Evolutionary conservation across 148 eudicot species (phyloP).

Genomic region (Camellia lanceoleosa): DNA sequence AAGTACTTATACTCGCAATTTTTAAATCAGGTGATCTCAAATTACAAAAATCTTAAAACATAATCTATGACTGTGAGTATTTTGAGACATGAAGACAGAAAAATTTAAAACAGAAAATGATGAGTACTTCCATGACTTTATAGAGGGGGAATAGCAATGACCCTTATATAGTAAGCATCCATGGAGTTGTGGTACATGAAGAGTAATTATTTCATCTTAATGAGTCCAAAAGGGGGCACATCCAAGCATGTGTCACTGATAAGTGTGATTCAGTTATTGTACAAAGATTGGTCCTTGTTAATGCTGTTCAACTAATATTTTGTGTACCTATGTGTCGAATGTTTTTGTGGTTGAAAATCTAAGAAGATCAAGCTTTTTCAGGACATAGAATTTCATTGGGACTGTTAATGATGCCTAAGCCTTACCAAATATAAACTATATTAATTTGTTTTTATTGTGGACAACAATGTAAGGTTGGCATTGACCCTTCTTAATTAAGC

Average conservation of each 20-base stretch:
- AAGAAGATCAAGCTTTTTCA: not conserved
- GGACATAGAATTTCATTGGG: not conserved
- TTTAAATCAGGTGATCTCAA: too few species aligned
- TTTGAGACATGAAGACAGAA: too few species aligned
- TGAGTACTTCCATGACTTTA: too few species aligned
- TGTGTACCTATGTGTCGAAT: not conserved
- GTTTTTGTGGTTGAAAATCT: not conserved
- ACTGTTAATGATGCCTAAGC: conserved; percentile 4
- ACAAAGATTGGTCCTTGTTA: not conserved
- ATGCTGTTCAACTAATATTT: not conserved
- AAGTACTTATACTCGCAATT: too few species aligned
- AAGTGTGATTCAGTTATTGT: not conserved
- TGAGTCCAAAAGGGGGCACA: not conserved
- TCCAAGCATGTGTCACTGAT: not conserved
- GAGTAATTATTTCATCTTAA: not conserved
- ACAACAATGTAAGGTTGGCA: not conserved
- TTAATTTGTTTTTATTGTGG: not conserved
- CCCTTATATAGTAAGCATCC: not conserved
- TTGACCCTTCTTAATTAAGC: not conserved
- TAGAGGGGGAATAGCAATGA: not conserved
- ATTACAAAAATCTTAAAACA: too few species aligned
- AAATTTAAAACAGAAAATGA: too few species aligned
- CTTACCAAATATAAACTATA: not conserved
- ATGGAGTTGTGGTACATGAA: not conserved
- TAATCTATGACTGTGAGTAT: too few species aligned